Evolutionary conservation across 495 filamentous ascomycete genomes (phyloP), one percentile per base, ranked within the genome.

Genomic region (Trichoderma asperelloides): DNA sequence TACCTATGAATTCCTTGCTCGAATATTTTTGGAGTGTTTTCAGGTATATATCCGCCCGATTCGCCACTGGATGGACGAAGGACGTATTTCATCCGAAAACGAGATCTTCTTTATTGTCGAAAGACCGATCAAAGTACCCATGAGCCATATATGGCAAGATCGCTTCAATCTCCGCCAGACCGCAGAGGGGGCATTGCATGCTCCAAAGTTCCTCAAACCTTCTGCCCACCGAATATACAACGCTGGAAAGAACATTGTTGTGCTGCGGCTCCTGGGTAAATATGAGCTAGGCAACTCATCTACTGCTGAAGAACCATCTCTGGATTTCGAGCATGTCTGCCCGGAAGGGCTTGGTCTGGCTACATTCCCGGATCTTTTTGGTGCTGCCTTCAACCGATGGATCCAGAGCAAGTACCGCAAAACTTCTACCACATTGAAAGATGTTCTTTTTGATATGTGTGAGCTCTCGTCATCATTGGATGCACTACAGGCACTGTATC

Each of bases 161-260:
- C 89, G 88, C 74, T 96, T 87, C 70, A 80, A 82, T 16, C 76
- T 97, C 2, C 80, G 83, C 7, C 77, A 75, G 9, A 84, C 86
- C 21, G 75, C 79, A 8, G 75, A 85, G 28, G 84, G 85, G 33
- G 71, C 72, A 0, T 74, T 90, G 1, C 85, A 88, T 70, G 86
- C 88, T 12, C 94, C 93, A 0, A 81, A 76, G 6, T 96, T 97
- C 67, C 80, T 97, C 8, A 85, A 87, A 47, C 80, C 86, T 1
- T 83, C 87, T 1, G 86, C 85, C 1, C 74, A 79, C 15, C 89
- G 86, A 68, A 90, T 97, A 28, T 92, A 96, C 67, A 91, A 86
- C 0, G 88, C 91, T 5, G 94, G 95, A 0, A 97, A 97, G 74
- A 95, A 88, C 71, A 88, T 92, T 68, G 86, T 95, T 1, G 90